phyloP scores from a whole-genome alignment of 73 alveolate species.

The Halteria grandinella region DNA sequence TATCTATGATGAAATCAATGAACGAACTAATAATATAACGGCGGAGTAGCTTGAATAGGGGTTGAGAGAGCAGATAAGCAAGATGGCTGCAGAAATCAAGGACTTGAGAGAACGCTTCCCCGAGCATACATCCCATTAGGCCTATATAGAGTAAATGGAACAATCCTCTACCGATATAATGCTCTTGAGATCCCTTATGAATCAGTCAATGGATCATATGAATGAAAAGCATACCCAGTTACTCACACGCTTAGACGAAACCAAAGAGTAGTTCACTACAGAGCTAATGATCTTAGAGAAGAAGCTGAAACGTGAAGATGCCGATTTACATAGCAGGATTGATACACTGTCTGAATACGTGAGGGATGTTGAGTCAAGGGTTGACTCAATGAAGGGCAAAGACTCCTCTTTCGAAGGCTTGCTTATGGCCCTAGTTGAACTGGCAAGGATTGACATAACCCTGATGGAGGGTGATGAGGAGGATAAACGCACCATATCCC shows the following conservation, averaged over 20 bases:
- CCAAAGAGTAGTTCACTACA: neutral
- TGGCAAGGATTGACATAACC: conserved; percentile 28
- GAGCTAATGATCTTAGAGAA: conserved; percentile 27
- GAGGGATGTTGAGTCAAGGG: neutral
- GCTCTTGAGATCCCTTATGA: neutral
- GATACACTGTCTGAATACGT: neutral
- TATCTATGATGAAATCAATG: conserved; percentile 8
- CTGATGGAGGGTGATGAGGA: conserved; percentile 33
- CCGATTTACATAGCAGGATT: neutral
- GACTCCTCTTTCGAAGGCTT: conserved; percentile 25
- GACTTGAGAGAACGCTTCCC: conserved; percentile 25
- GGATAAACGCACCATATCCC: conserved; percentile 31
- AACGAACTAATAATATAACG: neutral
- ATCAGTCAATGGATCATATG: neutral
- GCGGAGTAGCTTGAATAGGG: neutral
- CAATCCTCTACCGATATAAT: conserved; percentile 2
- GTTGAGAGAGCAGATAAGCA: neutral
- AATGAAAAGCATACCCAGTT: neutral
- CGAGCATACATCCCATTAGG: neutral
- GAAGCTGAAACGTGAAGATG: conserved; percentile 3
- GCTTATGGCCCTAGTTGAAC: conserved; percentile 8
- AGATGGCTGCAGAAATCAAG: neutral
- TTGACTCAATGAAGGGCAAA: neutral
- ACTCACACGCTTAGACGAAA: conserved; percentile 7
- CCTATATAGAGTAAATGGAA: neutral